Percentiles rank a stretch among this genome's conserved stretches.
Evolutionary conservation across 345 rosid species (phyloP).

Genomic region (Gossypium stocksii): DNA sequence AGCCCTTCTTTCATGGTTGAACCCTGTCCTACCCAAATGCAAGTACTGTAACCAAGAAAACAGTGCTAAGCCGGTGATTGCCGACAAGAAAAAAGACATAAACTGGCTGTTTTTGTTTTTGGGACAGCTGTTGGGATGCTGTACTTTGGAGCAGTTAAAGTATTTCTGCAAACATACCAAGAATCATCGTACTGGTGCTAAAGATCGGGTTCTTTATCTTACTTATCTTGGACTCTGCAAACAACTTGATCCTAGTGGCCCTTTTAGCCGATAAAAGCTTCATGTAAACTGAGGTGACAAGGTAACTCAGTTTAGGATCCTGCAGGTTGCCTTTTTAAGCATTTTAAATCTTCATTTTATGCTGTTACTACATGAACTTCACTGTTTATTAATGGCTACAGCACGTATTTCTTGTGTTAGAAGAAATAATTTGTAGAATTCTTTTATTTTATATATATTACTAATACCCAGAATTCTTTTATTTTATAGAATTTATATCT

Average conservation of each 20-base stretch:
- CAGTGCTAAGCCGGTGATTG: conserved; percentile 51
- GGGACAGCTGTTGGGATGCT: conserved; percentile 64
- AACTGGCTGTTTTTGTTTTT: conserved; percentile 87
- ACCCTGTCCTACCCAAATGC: conserved; percentile 44
- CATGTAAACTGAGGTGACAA: not conserved
- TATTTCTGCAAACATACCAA: conserved; percentile 79
- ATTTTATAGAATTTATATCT: no score
- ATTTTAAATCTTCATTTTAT: not conserved
- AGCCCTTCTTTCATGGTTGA: conserved; percentile 57
- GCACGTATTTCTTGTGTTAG: not conserved
- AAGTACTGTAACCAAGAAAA: conserved; percentile 46
- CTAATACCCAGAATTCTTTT: no score
- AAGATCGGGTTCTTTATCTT: conserved; percentile 67
- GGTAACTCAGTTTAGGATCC: not conserved
- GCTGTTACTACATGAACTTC: not conserved
- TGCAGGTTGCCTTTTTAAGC: not conserved
- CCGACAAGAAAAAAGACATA: conserved; percentile 43
- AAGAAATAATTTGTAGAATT: no score
- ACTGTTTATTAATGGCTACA: not conserved
- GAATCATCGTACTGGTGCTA: conserved; percentile 78
- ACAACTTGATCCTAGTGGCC: conserved; percentile 55
- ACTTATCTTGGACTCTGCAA: conserved; percentile 62
- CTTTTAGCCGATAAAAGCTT: conserved; percentile 32
- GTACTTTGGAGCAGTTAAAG: conserved; percentile 70
- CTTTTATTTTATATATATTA: no score